Evolutionary conservation across 2,329 filamentous ascomycete species (phyloP).

Genomic region (Emericellopsis cladophorae): DNA sequence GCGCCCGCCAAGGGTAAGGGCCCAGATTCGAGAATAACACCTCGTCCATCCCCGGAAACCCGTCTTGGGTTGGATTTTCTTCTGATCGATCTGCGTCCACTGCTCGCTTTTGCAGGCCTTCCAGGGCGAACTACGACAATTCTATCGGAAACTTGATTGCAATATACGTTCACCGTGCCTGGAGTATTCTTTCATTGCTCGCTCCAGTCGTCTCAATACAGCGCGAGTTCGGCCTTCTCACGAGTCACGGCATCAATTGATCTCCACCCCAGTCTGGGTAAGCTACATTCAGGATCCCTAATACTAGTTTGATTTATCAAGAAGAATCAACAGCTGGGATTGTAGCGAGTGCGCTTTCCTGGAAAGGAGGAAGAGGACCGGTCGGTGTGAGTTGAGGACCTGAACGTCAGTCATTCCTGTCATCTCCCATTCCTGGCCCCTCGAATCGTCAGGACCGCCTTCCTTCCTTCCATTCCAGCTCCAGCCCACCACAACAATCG

Average conservation of each 20-base stretch:
- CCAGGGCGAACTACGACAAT: not conserved
- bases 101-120: not conserved
- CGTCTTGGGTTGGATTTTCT: no score
- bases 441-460: not conserved
- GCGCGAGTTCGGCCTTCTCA: no score
- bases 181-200: not conserved
- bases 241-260: no score
- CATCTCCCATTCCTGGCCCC: not conserved
- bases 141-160: not conserved
- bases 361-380: not conserved
- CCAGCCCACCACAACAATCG: not conserved
- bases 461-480: not conserved
- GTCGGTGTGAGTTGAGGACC: not conserved
- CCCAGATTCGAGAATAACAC: not conserved
- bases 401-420: slow-evolving; percentile 1
- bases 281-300: no score
- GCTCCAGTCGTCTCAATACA: no score
- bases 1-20: no score
- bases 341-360: no score
- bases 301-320: no score
- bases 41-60: not conserved
- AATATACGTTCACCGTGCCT: not conserved
- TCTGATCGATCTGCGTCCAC: not conserved
- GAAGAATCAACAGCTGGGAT: no score
- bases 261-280: no score